Evolutionary conservation across 1,284 basidiomycete genomes (phyloP).

Genomic region (Ustilago cynodontis): DNA sequence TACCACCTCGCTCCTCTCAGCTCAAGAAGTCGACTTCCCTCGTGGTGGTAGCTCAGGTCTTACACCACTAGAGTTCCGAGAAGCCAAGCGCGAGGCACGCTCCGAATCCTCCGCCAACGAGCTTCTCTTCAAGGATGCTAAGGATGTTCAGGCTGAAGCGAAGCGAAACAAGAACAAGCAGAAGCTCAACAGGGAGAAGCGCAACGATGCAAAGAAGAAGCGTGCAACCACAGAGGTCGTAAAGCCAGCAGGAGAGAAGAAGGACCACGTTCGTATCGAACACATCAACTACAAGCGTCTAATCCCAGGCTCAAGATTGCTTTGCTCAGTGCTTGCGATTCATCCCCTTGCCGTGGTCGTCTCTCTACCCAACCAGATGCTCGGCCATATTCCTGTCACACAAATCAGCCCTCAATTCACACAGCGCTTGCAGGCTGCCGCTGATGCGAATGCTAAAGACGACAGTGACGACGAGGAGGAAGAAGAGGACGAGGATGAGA

Average conservation of each 20-base stretch:
- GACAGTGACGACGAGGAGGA: constrained; percentile 72
- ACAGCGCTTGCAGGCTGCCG: constrained; percentile 72
- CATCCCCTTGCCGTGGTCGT: constrained; percentile 90
- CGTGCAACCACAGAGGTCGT: constrained; percentile 20
- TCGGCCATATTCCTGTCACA: constrained; percentile 94
- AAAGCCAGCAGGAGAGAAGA: constrained; percentile 44
- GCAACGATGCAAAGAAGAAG: constrained; percentile 69
- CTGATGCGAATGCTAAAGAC: constrained; percentile 72
- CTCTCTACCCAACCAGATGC: constrained; percentile 93
- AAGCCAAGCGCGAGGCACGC: constrained; percentile 83
- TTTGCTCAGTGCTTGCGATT: constrained; percentile 87
- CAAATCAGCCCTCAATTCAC: constrained; percentile 90
- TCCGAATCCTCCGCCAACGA: constrained; percentile 82
- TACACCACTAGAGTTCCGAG: constrained; percentile 90
- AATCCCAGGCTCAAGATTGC: constrained; percentile 83
- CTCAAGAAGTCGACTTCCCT: constrained; percentile 82
- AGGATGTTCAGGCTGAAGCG: constrained; percentile 32
- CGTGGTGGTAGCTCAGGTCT: constrained; percentile 81
- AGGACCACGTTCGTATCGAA: constrained; percentile 79
- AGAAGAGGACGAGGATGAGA: constrained; percentile 53
- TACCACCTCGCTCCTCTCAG: constrained; percentile 45
- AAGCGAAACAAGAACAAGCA: constrained; percentile 57
- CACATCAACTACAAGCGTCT: constrained; percentile 96
- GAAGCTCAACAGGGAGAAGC: constrained; percentile 57
- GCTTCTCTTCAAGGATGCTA: constrained; percentile 74